These are phyloP conservation scores for Linum lewisii DNA, from an alignment of 345 rosid species.

Conservation along the genomic window DNA sequence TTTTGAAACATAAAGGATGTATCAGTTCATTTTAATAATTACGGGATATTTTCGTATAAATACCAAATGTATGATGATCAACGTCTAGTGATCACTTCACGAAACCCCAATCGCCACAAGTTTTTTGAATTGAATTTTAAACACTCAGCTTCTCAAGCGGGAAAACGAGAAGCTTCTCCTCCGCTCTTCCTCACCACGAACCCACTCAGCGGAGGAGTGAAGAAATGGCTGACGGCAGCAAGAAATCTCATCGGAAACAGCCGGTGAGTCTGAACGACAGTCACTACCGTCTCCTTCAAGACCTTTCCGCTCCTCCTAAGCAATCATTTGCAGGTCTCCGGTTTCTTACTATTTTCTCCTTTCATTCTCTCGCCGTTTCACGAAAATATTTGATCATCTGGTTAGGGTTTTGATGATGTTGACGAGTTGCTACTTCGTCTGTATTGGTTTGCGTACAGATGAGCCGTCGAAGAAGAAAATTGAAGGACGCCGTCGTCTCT, in stretches of 20 bases:
- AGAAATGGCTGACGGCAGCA: conserved; percentile 42
- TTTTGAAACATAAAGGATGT: too few species aligned
- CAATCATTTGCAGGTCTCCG: conserved; percentile 1
- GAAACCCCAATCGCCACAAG: not conserved
- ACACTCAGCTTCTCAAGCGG: not conserved
- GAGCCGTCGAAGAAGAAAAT: conserved; percentile 20
- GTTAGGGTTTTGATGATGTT: conserved; percentile 6
- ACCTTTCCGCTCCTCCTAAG: conserved; percentile 53
- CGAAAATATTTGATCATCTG: not conserved
- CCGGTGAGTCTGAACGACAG: conserved; percentile 78
- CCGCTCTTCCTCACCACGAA: not conserved
- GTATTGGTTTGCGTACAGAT: conserved; percentile 10
- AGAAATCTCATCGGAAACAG: conserved; percentile 20
- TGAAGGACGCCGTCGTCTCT: conserved; percentile 24
- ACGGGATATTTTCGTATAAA: too few species aligned
- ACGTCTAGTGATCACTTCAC: not conserved
- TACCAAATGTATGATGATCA: too few species aligned
- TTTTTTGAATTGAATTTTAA: not conserved
- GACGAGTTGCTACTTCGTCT: not conserved
- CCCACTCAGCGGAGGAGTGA: not conserved
- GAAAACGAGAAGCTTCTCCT: not conserved
- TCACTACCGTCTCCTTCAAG: conserved; percentile 72
- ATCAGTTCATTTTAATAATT: too few species aligned
- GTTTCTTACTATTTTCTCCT: not conserved
- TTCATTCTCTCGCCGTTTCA: not conserved